Evolutionary conservation across 495 filamentous ascomycete species (phyloP).

Genomic region (Hypoxylon cercidicola): DNA sequence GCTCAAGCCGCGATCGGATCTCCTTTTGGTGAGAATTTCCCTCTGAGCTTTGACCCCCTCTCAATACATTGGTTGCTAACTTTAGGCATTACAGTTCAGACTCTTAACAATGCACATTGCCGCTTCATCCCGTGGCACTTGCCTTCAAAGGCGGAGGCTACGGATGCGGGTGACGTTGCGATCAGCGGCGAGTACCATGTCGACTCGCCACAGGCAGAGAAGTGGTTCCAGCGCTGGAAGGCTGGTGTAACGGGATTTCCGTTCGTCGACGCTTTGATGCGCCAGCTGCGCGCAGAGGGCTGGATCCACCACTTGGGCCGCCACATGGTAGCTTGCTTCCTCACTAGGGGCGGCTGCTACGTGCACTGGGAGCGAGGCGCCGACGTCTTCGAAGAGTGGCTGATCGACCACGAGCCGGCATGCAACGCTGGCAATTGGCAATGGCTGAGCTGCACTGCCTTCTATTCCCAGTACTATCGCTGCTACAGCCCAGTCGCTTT

Average conservation of each 20-base stretch:
- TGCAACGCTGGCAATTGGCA: constrained; percentile 79
- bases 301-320: constrained; percentile 81
- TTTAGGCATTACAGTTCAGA: constrained; percentile 48
- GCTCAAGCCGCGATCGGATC: constrained; percentile 72
- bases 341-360: constrained; percentile 78
- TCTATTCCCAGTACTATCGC: constrained; percentile 71
- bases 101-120: constrained; percentile 66
- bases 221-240: constrained; percentile 73
- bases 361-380: constrained; percentile 78
- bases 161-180: constrained; percentile 43
- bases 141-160: constrained; percentile 61
- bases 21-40: constrained; percentile 52
- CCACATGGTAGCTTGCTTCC: constrained; percentile 76
- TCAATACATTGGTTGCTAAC: background rate
- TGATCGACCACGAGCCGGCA: constrained; percentile 76
- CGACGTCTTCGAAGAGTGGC: constrained; percentile 76
- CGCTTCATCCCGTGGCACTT: constrained; percentile 79
- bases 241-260: constrained; percentile 74
- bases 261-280: constrained; percentile 80
- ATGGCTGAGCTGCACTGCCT: constrained; percentile 78
- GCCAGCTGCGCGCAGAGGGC: constrained; percentile 72
- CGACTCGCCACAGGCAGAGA: constrained; percentile 65
- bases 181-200: constrained; percentile 64
- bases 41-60: background rate
- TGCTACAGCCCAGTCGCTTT: constrained; percentile 75